Evolutionary conservation across 2,329 filamentous ascomycete genomes (phyloP).

Genomic region (Chaetomium globosum): DNA sequence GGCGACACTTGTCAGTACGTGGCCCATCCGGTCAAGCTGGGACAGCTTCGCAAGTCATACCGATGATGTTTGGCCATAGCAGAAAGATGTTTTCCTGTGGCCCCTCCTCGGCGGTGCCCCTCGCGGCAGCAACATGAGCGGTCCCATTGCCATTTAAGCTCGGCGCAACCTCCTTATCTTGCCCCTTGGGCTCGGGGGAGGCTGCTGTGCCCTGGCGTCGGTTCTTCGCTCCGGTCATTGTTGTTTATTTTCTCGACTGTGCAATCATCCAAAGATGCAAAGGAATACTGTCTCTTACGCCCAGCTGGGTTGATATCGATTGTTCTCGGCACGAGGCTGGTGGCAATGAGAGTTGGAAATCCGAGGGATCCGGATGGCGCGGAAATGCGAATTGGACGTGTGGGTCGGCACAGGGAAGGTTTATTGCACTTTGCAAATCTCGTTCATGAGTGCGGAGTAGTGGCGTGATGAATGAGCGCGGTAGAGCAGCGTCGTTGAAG

Average conservation of each 20-base stretch:
- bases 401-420: constrained; percentile 10
- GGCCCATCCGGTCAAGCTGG: not conserved
- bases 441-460: constrained; percentile 8
- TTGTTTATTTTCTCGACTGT: constrained; percentile 9
- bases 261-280: constrained; percentile 15
- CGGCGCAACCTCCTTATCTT: constrained; percentile 33
- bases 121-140: constrained; percentile 41
- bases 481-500: constrained; percentile 10
- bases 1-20: constrained; percentile 8
- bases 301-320: not conserved
- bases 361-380: constrained; percentile 27
- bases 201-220: constrained; percentile 33
- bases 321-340: constrained; percentile 2
- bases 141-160: constrained; percentile 44
- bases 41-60: constrained; percentile 49
- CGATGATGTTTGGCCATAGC: constrained; percentile 81
- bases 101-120: constrained; percentile 44
- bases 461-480: constrained; percentile 3
- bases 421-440: constrained; percentile 1
- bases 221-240: constrained; percentile 39
- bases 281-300: not conserved
- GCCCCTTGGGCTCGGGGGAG: constrained; percentile 24
- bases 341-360: constrained; percentile 8
- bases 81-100: constrained; percentile 75
- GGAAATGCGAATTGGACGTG: constrained; percentile 18